phyloP scores from a whole-genome alignment of 306 rosid species.

The Myrica gale region DNA sequence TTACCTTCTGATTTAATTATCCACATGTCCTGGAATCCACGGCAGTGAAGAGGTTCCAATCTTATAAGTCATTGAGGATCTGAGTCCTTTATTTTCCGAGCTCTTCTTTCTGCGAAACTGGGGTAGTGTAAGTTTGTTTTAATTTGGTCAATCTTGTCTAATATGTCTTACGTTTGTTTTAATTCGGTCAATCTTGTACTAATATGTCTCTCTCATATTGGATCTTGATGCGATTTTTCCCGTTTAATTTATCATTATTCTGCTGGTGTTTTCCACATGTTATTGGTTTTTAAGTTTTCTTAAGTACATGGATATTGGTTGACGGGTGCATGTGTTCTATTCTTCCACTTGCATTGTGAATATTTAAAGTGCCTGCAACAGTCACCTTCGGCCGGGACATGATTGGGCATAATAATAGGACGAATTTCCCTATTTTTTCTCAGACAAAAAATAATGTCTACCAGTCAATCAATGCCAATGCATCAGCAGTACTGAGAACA shows the following conservation, averaged over 20 bases:
- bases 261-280: neutral
- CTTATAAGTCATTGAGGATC: neutral
- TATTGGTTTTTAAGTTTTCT: neutral
- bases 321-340: neutral
- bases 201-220: slow-evolving; percentile 4
- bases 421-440: slow-evolving; percentile 1
- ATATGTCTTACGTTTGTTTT: neutral
- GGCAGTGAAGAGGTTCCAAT: too few relatives aligned
- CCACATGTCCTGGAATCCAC: too few relatives aligned
- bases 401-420: slow-evolving; percentile 7
- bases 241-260: neutral
- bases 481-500: neutral
- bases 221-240: neutral
- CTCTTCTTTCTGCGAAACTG: slow-evolving; percentile 15
- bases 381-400: neutral
- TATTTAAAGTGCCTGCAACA: slow-evolving; percentile 7
- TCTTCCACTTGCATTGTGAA: slow-evolving; percentile 10
- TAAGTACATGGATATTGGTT: neutral
- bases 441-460: neutral
- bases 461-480: neutral
- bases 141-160: slow-evolving; percentile 11
- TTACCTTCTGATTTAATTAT: too few relatives aligned
- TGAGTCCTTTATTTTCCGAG: neutral
- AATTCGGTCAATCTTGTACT: slow-evolving; percentile 28
- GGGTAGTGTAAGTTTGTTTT: neutral